Evolutionary conservation across 495 filamentous ascomycete genomes (phyloP).

Genomic region (Bacidia gigantensis): DNA sequence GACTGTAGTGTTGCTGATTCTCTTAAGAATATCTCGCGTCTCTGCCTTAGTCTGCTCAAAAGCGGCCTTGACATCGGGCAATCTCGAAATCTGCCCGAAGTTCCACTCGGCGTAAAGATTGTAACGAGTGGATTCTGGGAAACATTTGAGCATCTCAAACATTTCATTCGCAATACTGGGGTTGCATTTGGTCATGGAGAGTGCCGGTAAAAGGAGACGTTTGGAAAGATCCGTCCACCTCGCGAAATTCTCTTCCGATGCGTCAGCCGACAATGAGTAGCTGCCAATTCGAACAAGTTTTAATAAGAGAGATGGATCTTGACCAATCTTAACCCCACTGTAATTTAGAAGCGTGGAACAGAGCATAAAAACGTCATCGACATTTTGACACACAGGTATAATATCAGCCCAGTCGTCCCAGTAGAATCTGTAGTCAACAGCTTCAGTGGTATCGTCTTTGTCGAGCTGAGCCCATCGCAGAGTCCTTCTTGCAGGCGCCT

Average conservation of each 20-base stretch:
- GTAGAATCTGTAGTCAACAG: conserved; percentile 74
- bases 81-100: conserved; percentile 55
- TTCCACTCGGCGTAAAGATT: conserved; percentile 90
- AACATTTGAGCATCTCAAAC: conserved; percentile 65
- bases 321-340: conserved; percentile 75
- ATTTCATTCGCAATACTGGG: conserved; percentile 72
- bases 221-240: conserved; percentile 75
- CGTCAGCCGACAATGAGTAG: conserved; percentile 54
- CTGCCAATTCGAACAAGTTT: conserved; percentile 73
- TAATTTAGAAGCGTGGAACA: conserved; percentile 74
- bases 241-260: conserved; percentile 48
- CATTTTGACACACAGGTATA: conserved; percentile 73
- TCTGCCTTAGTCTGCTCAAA: conserved; percentile 63
- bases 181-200: conserved; percentile 73
- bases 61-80: conserved; percentile 64
- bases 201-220: conserved; percentile 65
- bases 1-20: conserved; percentile 74
- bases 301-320: conserved; percentile 60
- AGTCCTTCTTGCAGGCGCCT: conserved; percentile 43
- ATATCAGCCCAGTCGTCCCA: conserved; percentile 97
- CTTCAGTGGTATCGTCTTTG: conserved; percentile 55
- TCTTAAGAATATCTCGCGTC: conserved; percentile 69
- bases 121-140: conserved; percentile 64
- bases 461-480: conserved; percentile 71
- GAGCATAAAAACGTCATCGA: conserved; percentile 81